phyloP scores from a whole-genome alignment of 2,329 filamentous ascomycete species.

The Fusarium stilboides region DNA sequence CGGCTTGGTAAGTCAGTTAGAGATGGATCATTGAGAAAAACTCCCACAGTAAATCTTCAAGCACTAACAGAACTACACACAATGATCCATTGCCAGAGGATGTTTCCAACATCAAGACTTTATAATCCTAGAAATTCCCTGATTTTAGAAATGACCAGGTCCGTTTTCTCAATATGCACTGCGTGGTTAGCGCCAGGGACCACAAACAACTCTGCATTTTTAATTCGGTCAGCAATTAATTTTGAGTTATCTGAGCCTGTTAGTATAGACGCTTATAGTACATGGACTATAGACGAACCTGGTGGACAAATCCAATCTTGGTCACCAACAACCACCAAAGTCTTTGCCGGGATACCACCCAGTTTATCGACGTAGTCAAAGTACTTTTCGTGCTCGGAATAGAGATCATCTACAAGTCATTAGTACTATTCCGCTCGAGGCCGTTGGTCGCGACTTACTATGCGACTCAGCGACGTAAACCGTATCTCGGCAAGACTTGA shows the following conservation, averaged over 20 bases:
- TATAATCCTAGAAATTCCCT: conserved; percentile 13
- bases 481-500: conserved; percentile 20
- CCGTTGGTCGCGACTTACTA: too few species aligned
- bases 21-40: too few species aligned
- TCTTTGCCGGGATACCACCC: conserved; percentile 19
- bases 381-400: conserved; percentile 36
- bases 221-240: conserved; percentile 21
- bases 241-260: conserved; percentile 29
- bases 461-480: conserved; percentile 41
- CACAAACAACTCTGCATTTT: conserved; percentile 24
- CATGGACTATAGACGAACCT: conserved; percentile 6
- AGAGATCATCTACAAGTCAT: conserved; percentile 24
- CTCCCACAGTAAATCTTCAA: too few species aligned
- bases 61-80: too few species aligned
- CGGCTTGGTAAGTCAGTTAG: too few species aligned
- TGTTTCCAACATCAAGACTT: too few species aligned
- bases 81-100: too few species aligned
- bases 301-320: conserved; percentile 41
- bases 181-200: conserved; percentile 39
- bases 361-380: conserved; percentile 35
- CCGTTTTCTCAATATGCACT: conserved; percentile 32
- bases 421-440: too few species aligned
- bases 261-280: background rate
- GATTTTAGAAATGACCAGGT: conserved; percentile 28
- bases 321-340: conserved; percentile 36